Percentiles rank a stretch among this genome's conserved stretches.
These are phyloP conservation scores for Penicillium sp. DNA, from an alignment of 2,329 filamentous ascomycete species.

Conservation along the genomic window DNA sequence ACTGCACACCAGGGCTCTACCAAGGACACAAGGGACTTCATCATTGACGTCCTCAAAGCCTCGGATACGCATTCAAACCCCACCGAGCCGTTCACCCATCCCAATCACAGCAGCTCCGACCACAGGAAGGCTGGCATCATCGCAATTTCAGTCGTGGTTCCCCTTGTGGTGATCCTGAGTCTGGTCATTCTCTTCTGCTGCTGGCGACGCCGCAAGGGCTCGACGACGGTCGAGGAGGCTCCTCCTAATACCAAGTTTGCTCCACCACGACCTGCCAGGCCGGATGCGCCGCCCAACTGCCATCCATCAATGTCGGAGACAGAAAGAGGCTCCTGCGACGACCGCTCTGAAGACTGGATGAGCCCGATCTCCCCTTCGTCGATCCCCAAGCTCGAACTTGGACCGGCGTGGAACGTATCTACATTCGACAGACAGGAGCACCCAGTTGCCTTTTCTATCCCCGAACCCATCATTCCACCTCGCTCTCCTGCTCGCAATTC, in stretches of 20 bases:
- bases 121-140: slow-evolving; percentile 38
- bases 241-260: slow-evolving; percentile 23
- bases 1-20: slow-evolving; percentile 41
- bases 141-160: slow-evolving; percentile 37
- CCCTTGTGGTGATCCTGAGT: slow-evolving; percentile 30
- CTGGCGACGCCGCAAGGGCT: slow-evolving; percentile 33
- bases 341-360: slow-evolving; percentile 22
- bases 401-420: slow-evolving; percentile 32
- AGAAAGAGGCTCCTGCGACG: slow-evolving; percentile 22
- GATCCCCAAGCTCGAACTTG: slow-evolving; percentile 35
- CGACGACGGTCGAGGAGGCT: slow-evolving; percentile 23
- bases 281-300: slow-evolving; percentile 26
- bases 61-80: slow-evolving; percentile 19
- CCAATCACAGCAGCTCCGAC: slow-evolving; percentile 18
- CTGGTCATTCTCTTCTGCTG: slow-evolving; percentile 34
- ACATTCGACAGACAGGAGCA: slow-evolving; percentile 25
- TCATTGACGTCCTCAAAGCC: slow-evolving; percentile 35
- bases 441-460: slow-evolving; percentile 12
- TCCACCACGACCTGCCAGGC: slow-evolving; percentile 21
- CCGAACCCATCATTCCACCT: slow-evolving; percentile 27
- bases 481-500: slow-evolving; percentile 32
- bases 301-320: slow-evolving; percentile 22
- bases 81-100: slow-evolving; percentile 19
- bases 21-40: slow-evolving; percentile 45
- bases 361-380: slow-evolving; percentile 27